Percentiles rank a stretch among this genome's conserved stretches.
Evolutionary conservation across 176 grass and related monocot species (phyloP).

Genomic region (Oryza longistaminata): DNA sequence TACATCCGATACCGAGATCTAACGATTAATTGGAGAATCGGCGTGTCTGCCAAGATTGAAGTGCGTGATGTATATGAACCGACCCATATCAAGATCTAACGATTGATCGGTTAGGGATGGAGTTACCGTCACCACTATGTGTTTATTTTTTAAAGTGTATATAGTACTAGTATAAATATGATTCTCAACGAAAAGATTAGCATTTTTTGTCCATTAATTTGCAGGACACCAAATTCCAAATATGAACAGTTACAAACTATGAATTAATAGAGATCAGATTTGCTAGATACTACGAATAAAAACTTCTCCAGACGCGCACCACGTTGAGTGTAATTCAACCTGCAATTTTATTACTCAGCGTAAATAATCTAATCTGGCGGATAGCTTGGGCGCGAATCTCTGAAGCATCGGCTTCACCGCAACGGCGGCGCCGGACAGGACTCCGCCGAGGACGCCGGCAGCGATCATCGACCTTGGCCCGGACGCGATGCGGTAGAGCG

Average conservation of each 20-base stretch:
- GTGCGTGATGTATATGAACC: too few species aligned
- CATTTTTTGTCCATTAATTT: too few species aligned
- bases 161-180: too few species aligned
- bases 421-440: conserved; percentile 49
- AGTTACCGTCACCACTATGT: too few species aligned
- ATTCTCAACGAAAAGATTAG: too few species aligned
- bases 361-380: background rate
- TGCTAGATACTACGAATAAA: background rate
- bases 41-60: too few species aligned
- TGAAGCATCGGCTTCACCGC: conserved; percentile 43
- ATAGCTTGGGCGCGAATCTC: conserved; percentile 51
- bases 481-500: conserved; percentile 45
- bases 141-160: too few species aligned
- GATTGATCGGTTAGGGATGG: too few species aligned
- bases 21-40: too few species aligned
- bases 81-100: too few species aligned
- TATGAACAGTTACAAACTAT: background rate
- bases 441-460: conserved; percentile 50
- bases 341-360: background rate
- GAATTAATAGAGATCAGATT: background rate
- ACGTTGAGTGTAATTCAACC: background rate
- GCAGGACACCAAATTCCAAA: background rate
- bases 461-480: conserved; percentile 46
- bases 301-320: background rate
- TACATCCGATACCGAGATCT: too few species aligned